A percentile compares a stretch with the other conserved stretches of the same genome.
These are phyloP conservation scores for Phytophthora pistaciae DNA, from an alignment of 352 stramenopile genomes.

Conservation along the genomic window DNA sequence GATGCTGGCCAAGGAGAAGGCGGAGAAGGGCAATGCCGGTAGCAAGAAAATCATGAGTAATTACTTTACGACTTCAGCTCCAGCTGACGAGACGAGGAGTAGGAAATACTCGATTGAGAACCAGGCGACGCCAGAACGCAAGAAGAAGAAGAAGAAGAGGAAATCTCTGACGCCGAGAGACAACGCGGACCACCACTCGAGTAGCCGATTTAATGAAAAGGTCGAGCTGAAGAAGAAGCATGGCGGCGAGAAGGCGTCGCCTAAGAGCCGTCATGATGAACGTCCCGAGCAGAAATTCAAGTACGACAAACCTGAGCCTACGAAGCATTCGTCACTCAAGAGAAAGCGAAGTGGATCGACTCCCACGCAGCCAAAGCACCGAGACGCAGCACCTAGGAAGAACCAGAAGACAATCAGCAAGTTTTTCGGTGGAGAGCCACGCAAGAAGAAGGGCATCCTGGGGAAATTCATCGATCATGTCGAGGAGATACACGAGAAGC, in stretches of 20 bases:
- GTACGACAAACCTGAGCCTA: conserved; percentile 7
- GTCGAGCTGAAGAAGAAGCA: conserved; percentile 12
- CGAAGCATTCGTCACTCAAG: conserved; percentile 27
- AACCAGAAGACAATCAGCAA: conserved; percentile 29
- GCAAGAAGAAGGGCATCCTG: conserved; percentile 36
- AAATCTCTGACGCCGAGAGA: conserved; percentile 24
- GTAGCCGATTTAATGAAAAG: conserved; percentile 9
- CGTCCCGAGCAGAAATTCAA: conserved; percentile 6
- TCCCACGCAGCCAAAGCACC: neutral
- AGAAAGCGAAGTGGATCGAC: conserved; percentile 27
- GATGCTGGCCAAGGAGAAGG: conserved; percentile 33
- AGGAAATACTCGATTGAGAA: conserved; percentile 11
- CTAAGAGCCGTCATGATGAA: conserved; percentile 12
- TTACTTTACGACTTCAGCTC: conserved; percentile 29
- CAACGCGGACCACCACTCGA: conserved; percentile 12
- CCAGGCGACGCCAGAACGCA: conserved; percentile 6
- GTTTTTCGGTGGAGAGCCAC: conserved; percentile 25
- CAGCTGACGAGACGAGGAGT: conserved; percentile 24
- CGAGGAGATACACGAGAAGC: conserved; percentile 41
- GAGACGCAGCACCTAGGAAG: conserved; percentile 1
- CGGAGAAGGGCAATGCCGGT: conserved; percentile 25
- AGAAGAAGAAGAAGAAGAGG: conserved; percentile 12
- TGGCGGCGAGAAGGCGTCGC: conserved; percentile 6
- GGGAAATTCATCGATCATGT: conserved; percentile 40
- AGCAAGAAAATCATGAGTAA: conserved; percentile 41